Base-by-base conservation (phyloP, 441 rosid genomes). In the Viola pubescens region DNA sequence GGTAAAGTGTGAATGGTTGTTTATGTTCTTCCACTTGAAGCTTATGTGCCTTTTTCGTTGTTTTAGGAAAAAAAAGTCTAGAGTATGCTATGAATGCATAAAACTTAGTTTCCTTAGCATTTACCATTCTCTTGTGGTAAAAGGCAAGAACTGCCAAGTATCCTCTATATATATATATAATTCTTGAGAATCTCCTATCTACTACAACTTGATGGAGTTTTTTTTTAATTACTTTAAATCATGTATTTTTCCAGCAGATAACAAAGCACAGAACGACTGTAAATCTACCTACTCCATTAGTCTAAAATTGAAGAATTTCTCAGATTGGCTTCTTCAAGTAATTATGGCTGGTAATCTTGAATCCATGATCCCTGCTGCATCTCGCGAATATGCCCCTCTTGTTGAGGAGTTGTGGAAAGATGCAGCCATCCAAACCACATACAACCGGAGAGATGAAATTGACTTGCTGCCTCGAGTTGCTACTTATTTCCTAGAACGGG, bases 371-470 rank as follows among this genome's bases (percentile, higher is more conserved):
- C 87, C 90, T 44, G 85, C 87, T 56, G 84, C 88, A 59, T 68
- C 81, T 57, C 75, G 81, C 54, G 89, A 85, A 73, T 88, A 82
- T 59, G 84, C 87, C 3, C 87, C 87, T 37, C 66, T 75, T 37
- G 86, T 88, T 52, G 98, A 81, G 70, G 95, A 86, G 65, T 63
- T 94, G 60, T 89, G 98, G 98, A 77, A 67, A 64, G 91, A 94
- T 81, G 61, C 75, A 45, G 95, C 98, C 19, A 73, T 94, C 72
- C 89, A 82, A 74, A 84, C 86, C 19, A 82, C 97, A 0, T 94
- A 88, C 75, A 79, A 78, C 70, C 78, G 98, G 51, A 82, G 83
- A 73, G 77, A 69, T 38, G 97, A 94, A 74, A 59, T 94, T 38
- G 82, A 79, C 69, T 70, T 61, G 61, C 86, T 94, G 50, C 95